These are phyloP conservation scores for Cercospora zeae-maydis DNA, from an alignment of 2,329 filamentous ascomycete species.

Conservation along the genomic window DNA sequence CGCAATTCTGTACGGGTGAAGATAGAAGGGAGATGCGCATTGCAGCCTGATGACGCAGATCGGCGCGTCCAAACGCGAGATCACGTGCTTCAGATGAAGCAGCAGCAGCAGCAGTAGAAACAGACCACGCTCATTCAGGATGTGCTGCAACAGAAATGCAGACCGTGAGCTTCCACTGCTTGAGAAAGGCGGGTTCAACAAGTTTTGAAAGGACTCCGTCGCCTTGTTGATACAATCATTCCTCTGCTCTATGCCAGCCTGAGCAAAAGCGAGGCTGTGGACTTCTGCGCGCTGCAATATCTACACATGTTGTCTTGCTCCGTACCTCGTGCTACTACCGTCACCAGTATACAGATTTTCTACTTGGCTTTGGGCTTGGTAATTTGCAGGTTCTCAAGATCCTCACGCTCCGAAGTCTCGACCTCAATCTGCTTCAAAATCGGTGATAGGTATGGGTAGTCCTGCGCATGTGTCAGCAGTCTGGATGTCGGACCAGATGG, in stretches of 20 bases:
- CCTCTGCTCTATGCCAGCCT: slow-evolving; percentile 22
- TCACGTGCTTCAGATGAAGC: neutral
- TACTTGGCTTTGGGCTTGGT: slow-evolving; percentile 41
- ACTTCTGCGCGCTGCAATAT: slow-evolving; percentile 19
- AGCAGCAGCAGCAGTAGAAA: neutral
- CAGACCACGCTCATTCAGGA: neutral
- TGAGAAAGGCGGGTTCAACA: neutral
- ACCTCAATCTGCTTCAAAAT: slow-evolving; percentile 67
- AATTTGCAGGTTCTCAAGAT: slow-evolving; percentile 65
- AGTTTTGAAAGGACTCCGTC: neutral
- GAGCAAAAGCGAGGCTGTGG: slow-evolving; percentile 10
- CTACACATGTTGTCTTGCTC: slow-evolving; percentile 20
- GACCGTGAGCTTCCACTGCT: neutral
- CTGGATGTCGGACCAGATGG: neutral
- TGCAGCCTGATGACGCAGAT: slow-evolving; percentile 11
- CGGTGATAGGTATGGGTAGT: slow-evolving; percentile 61
- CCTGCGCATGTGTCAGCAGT: slow-evolving; percentile 45
- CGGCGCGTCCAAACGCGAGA: neutral
- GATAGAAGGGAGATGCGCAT: neutral
- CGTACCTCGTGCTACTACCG: neutral
- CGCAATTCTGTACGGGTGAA: neutral
- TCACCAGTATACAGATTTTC: neutral
- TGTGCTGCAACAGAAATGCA: neutral
- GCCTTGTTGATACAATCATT: slow-evolving; percentile 23
- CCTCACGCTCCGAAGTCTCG: slow-evolving; percentile 63